phyloP scores from a whole-genome alignment of 2,329 filamentous ascomycete genomes.

The Monilinia fructigena region DNA sequence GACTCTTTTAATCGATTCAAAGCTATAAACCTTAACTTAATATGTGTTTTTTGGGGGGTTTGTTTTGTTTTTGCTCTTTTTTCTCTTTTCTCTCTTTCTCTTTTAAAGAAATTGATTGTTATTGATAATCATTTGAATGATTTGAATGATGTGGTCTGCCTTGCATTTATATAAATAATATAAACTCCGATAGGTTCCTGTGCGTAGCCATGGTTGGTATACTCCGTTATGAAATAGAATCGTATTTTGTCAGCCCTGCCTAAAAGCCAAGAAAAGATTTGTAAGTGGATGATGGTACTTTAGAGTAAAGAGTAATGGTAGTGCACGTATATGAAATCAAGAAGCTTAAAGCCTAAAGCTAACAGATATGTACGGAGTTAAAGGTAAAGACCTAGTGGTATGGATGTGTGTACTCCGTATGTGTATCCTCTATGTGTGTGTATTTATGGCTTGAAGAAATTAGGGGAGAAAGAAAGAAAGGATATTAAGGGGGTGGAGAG shows the following conservation, averaged over 20 bases:
- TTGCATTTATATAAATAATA: background rate
- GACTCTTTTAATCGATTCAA: slow-evolving; percentile 5
- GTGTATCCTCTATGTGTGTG: too few relatives aligned
- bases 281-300: too few relatives aligned
- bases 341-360: background rate
- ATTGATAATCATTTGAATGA: background rate
- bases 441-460: background rate
- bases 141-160: background rate
- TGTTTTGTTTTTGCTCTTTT: too few relatives aligned
- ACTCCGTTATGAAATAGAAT: background rate
- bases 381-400: too few relatives aligned
- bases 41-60: background rate
- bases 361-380: too few relatives aligned
- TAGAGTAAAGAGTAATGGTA: background rate
- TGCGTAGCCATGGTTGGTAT: slow-evolving; percentile 9
- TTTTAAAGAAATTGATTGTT: background rate
- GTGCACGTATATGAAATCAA: slow-evolving; percentile 1
- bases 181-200: slow-evolving; percentile 15
- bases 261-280: background rate
- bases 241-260: slow-evolving; percentile 18
- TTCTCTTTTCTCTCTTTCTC: too few relatives aligned
- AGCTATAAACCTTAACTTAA: slow-evolving; percentile 12
- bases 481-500: too few relatives aligned
- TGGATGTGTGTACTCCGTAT: too few relatives aligned
- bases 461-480: too few relatives aligned